A percentile compares a stretch with the other conserved stretches of the same genome.
Conservation (phyloP, 129 eudicot genomes). For the Lactuca saligna region DNA sequence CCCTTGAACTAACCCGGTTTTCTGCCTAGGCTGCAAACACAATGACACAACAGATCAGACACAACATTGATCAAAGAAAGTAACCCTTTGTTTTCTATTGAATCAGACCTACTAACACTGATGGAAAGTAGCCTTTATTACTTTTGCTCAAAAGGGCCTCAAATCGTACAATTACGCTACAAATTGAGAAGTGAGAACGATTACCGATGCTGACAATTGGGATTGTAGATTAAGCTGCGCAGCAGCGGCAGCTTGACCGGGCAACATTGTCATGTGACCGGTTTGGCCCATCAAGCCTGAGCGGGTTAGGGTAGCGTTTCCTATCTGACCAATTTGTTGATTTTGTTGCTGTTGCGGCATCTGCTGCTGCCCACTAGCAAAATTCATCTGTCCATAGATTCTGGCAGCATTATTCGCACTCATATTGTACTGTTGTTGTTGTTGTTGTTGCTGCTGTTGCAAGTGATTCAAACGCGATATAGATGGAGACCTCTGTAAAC, state of each 20-base stretch:
- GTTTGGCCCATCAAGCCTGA: conserved; percentile 73
- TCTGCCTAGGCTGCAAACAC: conserved; percentile 77
- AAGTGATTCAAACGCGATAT: conserved; percentile 54
- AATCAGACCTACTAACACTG: neutral
- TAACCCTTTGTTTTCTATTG: neutral
- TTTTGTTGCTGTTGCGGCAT: conserved; percentile 45
- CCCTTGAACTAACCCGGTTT: conserved; percentile 68
- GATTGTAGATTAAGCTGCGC: conserved; percentile 76
- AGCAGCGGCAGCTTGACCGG: conserved; percentile 70
- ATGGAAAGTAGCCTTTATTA: conserved; percentile 3
- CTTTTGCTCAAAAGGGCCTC: neutral
- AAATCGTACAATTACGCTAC: neutral
- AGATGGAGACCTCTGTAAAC: conserved; percentile 57
- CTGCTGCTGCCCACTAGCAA: conserved; percentile 38
- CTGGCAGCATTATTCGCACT: conserved; percentile 40
- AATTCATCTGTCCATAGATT: conserved; percentile 70
- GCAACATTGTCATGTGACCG: conserved; percentile 65
- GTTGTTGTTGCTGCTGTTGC: conserved; percentile 41
- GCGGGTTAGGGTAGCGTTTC: conserved; percentile 49
- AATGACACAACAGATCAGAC: conserved; percentile 19
- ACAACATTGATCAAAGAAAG: neutral
- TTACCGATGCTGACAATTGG: conserved; percentile 75
- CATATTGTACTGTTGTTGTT: conserved; percentile 21
- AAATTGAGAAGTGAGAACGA: neutral
- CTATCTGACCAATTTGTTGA: conserved; percentile 54